Conservation (phyloP, 2,329 filamentous ascomycete genomes). For the Lojkania enalia region DNA sequence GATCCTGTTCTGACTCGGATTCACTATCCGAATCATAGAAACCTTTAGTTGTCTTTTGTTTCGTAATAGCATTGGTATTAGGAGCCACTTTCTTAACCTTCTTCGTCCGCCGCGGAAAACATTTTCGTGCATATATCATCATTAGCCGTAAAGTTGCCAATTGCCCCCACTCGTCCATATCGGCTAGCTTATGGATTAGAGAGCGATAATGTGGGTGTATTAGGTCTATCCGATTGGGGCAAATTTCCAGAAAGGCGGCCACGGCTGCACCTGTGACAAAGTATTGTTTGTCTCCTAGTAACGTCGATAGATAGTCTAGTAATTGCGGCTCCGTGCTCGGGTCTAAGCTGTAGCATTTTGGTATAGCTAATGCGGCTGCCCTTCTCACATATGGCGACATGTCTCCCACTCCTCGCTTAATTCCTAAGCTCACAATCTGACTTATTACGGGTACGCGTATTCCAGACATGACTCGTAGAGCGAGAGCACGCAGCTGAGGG, state of each 20-base stretch:
- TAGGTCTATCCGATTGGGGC: constrained; percentile 82
- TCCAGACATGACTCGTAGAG: constrained; percentile 93
- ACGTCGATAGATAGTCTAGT: constrained; percentile 74
- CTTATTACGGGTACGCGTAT: constrained; percentile 97
- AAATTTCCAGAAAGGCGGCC: constrained; percentile 84
- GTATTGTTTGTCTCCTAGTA: constrained; percentile 91
- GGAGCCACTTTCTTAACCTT: constrained; percentile 59
- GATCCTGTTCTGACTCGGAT: constrained; percentile 42
- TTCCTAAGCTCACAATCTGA: constrained; percentile 93
- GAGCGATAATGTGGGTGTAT: constrained; percentile 88
- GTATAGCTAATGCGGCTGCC: constrained; percentile 88
- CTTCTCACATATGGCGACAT: constrained; percentile 95
- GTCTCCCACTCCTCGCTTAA: constrained; percentile 89
- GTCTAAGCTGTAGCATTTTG: constrained; percentile 93
- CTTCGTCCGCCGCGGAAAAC: constrained; percentile 74
- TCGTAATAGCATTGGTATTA: constrained; percentile 34
- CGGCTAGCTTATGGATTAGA: constrained; percentile 85
- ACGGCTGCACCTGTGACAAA: constrained; percentile 96
- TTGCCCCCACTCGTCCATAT: constrained; percentile 99
- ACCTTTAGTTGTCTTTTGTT: constrained; percentile 58
- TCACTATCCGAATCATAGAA: constrained; percentile 71
- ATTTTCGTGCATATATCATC: constrained; percentile 81
- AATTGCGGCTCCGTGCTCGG: constrained; percentile 83
- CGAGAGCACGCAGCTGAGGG: constrained; percentile 86
- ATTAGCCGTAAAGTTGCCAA: constrained; percentile 80